Conservation (phyloP, 2,329 filamentous ascomycete genomes). For the Trichophyton schoenleinii region DNA sequence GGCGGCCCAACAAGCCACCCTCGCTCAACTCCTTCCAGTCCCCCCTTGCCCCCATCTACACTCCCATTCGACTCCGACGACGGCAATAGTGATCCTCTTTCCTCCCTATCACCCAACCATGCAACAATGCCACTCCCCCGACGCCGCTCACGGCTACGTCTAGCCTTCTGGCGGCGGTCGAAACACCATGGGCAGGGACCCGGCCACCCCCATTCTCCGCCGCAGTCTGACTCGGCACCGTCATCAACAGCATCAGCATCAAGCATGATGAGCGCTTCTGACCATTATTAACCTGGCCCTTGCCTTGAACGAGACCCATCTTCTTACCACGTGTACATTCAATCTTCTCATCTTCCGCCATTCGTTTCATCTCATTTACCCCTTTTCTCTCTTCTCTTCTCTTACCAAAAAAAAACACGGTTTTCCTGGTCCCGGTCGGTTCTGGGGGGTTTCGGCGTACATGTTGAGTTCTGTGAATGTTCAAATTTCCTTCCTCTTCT, state of each 20-base stretch:
- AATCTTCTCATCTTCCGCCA: neutral
- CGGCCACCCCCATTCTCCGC: neutral
- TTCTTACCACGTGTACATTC: neutral
- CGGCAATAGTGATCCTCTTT: neutral
- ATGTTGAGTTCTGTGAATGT: neutral
- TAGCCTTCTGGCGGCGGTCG: constrained; percentile 28
- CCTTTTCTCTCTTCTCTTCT: neutral
- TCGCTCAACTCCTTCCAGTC: constrained; percentile 5
- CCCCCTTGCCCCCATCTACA: neutral
- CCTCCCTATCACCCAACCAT: neutral
- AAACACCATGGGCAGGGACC: neutral
- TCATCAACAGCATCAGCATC: neutral
- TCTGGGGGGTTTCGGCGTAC: neutral
- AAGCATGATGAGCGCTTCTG: neutral
- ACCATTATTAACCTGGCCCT: neutral
- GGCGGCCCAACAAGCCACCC: constrained; percentile 6
- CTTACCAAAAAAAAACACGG: neutral
- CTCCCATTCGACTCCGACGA: neutral
- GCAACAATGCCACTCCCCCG: constrained; percentile 19
- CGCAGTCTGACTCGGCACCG: neutral
- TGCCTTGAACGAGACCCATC: neutral
- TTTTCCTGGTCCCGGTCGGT: neutral
- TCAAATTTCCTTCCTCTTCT: neutral
- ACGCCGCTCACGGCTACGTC: constrained; percentile 27
- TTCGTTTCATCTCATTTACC: too few species aligned